phyloP scores from a whole-genome alignment of 345 rosid genomes.

The Barbarea vulgaris region DNA sequence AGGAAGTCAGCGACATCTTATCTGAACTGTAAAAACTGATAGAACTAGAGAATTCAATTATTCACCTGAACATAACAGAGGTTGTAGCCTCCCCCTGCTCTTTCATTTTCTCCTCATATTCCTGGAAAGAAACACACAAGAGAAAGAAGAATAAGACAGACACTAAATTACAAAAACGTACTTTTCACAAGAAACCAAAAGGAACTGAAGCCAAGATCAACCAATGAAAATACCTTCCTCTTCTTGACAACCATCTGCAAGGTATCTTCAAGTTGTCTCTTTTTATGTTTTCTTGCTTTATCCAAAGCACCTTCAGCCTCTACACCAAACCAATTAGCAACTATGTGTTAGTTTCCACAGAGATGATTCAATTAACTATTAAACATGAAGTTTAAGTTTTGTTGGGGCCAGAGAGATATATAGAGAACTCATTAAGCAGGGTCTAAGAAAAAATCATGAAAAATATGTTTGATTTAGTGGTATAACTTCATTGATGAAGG shows the following conservation, averaged over 20 bases:
- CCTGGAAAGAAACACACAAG: conserved; percentile 47
- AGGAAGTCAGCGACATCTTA: conserved; percentile 2
- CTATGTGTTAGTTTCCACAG: conserved; percentile 13
- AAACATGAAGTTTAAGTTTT: no score
- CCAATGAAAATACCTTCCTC: conserved; percentile 60
- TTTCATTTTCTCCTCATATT: conserved; percentile 87
- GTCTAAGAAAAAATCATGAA: no score
- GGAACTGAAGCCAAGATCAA: not conserved
- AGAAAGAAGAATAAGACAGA: not conserved
- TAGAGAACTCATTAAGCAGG: no score
- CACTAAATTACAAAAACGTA: not conserved
- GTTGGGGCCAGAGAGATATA: no score
- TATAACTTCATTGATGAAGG: no score
- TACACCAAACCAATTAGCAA: conserved; percentile 44
- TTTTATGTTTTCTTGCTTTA: conserved; percentile 99
- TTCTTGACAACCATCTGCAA: conserved; percentile 84
- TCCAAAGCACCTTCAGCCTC: conserved; percentile 99
- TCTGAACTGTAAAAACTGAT: conserved; percentile 6
- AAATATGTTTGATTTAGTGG: no score
- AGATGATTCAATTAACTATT: no score
- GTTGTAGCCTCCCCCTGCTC: conserved; percentile 92
- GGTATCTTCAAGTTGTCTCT: conserved; percentile 99
- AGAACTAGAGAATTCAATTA: not conserved
- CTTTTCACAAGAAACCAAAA: not conserved
- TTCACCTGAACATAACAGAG: conserved; percentile 96